Evolutionary conservation across 495 filamentous ascomycete genomes (phyloP).

Genomic region (Penicillium cataractarum): DNA sequence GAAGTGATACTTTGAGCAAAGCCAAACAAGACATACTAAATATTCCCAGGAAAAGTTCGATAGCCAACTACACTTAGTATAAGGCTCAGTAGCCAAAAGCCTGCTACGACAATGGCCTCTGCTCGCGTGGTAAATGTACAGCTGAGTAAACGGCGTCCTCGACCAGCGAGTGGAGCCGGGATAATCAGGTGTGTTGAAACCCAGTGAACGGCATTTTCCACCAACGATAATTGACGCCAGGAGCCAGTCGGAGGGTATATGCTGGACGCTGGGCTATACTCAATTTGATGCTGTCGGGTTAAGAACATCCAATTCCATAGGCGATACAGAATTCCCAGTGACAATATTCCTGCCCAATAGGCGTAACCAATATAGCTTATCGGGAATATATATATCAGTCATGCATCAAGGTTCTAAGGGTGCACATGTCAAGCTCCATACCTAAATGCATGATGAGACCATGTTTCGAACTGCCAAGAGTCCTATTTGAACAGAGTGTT

Average conservation of each 20-base stretch:
- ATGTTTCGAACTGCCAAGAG: slow-evolving; percentile 40
- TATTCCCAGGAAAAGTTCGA: slow-evolving; percentile 37
- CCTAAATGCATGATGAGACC: slow-evolving; percentile 45
- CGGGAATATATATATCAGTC: slow-evolving; percentile 1
- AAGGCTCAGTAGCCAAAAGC: slow-evolving; percentile 48
- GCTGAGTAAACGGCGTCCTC: slow-evolving; percentile 33
- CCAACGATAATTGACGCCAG: not conserved
- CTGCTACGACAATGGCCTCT: slow-evolving; percentile 39
- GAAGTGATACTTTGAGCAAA: not conserved
- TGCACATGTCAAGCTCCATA: slow-evolving; percentile 15
- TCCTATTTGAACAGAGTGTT: slow-evolving; percentile 22
- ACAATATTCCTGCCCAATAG: slow-evolving; percentile 38
- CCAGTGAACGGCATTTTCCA: slow-evolving; percentile 25
- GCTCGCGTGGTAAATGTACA: slow-evolving; percentile 47
- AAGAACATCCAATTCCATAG: slow-evolving; percentile 15
- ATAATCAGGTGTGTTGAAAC: slow-evolving; percentile 40
- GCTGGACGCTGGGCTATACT: slow-evolving; percentile 14
- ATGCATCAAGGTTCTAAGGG: not conserved
- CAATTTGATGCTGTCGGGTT: slow-evolving; percentile 4
- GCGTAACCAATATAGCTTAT: slow-evolving; percentile 34
- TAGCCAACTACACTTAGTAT: slow-evolving; percentile 43
- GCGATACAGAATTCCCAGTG: slow-evolving; percentile 31
- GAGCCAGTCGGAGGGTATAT: not conserved
- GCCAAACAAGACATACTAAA: slow-evolving; percentile 37
- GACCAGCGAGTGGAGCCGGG: slow-evolving; percentile 34